A percentile compares a stretch with the other conserved stretches of the same genome.
These are phyloP conservation scores for Ganoderma lucidum DNA, from an alignment of 1,284 basidiomycete genomes.

Conservation along the genomic window DNA sequence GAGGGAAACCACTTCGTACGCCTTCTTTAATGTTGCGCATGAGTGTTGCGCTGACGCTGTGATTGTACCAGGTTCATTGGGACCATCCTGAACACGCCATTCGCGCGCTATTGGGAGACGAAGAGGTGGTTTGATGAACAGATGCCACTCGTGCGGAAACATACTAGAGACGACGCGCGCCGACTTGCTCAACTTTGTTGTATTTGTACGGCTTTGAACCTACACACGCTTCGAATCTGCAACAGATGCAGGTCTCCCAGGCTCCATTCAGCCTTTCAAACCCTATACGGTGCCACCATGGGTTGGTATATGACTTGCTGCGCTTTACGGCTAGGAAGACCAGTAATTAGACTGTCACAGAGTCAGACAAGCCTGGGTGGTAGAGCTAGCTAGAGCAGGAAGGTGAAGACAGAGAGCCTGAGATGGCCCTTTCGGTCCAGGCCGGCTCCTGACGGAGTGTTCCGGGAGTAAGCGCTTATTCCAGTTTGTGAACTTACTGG, in stretches of 20 bases:
- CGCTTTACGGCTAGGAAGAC: background rate
- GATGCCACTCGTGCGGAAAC: background rate
- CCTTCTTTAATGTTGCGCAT: background rate
- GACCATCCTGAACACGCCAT: slow-evolving; percentile 16
- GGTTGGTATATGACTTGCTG: background rate
- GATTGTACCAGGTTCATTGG: slow-evolving; percentile 11
- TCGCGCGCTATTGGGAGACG: slow-evolving; percentile 6
- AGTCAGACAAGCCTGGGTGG: no score
- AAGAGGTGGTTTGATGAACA: background rate
- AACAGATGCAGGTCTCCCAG: background rate
- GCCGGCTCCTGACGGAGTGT: no score
- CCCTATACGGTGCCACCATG: no score
- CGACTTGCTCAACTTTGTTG: background rate
- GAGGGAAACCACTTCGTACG: slow-evolving; percentile 32
- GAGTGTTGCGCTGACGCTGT: background rate
- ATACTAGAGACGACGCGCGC: background rate
- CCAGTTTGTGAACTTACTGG: no score
- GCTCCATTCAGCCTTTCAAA: background rate
- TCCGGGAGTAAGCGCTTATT: no score
- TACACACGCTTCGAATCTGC: background rate
- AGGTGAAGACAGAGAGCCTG: no score
- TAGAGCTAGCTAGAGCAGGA: no score
- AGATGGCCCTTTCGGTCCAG: no score
- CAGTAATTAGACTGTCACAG: no score
- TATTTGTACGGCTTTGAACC: background rate